Percentiles rank a stretch among this genome's conserved stretches.
Evolutionary conservation across 1,284 basidiomycete species (phyloP).

Genomic region (Coriolopsis trogii): DNA sequence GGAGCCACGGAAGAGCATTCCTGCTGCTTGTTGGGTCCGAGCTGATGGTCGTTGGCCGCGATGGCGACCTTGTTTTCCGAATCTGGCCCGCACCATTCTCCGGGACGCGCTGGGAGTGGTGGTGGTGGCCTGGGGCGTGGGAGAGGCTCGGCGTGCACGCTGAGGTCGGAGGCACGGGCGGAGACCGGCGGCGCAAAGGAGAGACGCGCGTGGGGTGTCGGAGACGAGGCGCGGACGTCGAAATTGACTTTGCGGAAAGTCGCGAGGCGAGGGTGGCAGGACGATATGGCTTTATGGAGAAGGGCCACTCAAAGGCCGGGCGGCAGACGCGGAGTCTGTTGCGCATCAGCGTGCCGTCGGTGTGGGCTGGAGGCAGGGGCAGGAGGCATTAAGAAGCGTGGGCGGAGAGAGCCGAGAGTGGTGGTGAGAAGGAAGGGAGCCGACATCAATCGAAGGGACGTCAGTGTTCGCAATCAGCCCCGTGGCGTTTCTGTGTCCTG

Average conservation of each 20-base stretch:
- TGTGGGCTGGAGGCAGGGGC: constrained; percentile 6
- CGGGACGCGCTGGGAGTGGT: too few relatives aligned
- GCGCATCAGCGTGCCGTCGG: constrained; percentile 2
- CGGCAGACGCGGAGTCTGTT: constrained; percentile 8
- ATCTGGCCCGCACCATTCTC: too few relatives aligned
- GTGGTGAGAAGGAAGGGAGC: constrained; percentile 10
- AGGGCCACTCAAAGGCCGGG: constrained; percentile 7
- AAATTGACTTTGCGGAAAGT: background rate
- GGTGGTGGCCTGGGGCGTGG: too few relatives aligned
- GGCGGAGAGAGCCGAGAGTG: constrained; percentile 9
- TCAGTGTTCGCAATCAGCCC: constrained; percentile 23
- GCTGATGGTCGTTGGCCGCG: background rate
- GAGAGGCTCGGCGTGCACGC: too few relatives aligned
- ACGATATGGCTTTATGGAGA: background rate
- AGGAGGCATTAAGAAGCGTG: constrained; percentile 23
- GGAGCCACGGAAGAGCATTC: too few relatives aligned
- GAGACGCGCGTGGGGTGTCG: too few relatives aligned
- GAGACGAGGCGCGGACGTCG: too few relatives aligned
- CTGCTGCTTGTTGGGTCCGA: too few relatives aligned
- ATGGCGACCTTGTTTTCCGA: too few relatives aligned
- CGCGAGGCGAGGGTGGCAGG: background rate
- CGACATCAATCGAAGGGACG: constrained; percentile 21
- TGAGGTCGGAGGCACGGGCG: too few relatives aligned
- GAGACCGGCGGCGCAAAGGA: too few relatives aligned
- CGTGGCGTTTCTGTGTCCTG: constrained; percentile 18